A percentile compares a stretch with the other conserved stretches of the same genome.
Evolutionary conservation across 768 basidiomycete species (phyloP).

Genomic region (Mycena rebaudengoi): DNA sequence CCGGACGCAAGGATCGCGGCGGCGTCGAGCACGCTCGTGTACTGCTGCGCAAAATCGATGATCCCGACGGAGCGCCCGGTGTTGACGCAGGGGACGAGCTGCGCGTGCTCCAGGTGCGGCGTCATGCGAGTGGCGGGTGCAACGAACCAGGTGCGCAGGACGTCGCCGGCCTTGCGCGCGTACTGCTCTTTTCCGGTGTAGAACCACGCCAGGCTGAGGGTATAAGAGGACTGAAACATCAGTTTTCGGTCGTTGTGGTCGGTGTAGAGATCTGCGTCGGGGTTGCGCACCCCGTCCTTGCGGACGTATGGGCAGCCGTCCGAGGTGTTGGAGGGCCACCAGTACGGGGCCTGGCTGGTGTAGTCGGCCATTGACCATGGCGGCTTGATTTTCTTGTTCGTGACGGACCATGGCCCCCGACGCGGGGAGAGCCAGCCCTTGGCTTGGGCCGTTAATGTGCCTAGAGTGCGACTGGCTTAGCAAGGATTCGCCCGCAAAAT

Average conservation of each 20-base stretch:
- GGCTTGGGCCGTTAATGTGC: too few species aligned
- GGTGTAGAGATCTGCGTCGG: conserved; percentile 1
- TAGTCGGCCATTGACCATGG: not conserved
- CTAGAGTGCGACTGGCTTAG: too few species aligned
- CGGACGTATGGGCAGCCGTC: not conserved
- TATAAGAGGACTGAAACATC: not conserved
- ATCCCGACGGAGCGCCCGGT: not conserved
- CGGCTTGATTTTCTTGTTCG: not conserved
- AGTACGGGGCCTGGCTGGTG: not conserved
- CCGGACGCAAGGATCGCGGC: not conserved
- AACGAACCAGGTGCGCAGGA: not conserved
- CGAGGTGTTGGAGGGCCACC: not conserved
- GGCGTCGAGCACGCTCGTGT: conserved; percentile 1
- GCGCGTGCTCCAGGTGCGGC: not conserved
- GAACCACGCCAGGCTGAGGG: not conserved
- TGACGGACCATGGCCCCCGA: conserved; percentile 1
- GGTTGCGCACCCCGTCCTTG: not conserved
- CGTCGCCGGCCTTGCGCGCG: not conserved
- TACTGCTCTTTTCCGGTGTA: not conserved
- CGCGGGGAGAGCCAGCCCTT: too few species aligned
- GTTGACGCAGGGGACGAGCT: not conserved
- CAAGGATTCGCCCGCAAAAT: too few species aligned
- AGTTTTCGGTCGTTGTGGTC: not conserved
- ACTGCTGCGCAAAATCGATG: not conserved
- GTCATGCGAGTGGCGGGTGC: not conserved